Base-by-base conservation (phyloP, 148 eudicot genomes). In the Agrostemma githago region DNA sequence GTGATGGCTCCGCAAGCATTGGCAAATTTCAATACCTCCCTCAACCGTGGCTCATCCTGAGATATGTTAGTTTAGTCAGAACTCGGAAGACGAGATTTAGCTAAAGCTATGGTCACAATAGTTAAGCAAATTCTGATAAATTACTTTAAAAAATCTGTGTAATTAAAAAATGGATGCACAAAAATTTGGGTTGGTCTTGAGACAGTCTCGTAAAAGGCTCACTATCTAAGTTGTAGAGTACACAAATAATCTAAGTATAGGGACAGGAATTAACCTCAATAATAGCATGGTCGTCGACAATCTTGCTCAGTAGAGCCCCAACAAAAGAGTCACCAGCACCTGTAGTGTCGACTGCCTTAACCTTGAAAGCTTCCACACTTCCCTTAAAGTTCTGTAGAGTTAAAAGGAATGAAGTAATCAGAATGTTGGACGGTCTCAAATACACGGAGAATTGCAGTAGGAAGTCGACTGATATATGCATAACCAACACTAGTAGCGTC, bases 291-390 rank as follows among this genome's bases (percentile, higher is more conserved):
- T 92, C 92, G 26, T 87, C 87, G 2, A 92, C 97, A 17, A 92
- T 76, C 85, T 87, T 92, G 79, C 79, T 73, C 1, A 92, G 80
- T 41, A 92, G 83, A 14, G 96, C 91, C 43, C 97, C 97, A 16
- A 90, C 89, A 19, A 90, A 92, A 9, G 98, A 83, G 73, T 92
- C 98, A 21, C 98, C 98, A 5, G 98, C 98, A 63, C 98, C 96
- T 0, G 98, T 92, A 57, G 98, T 90, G 71, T 92, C 98, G 15
- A 92, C 87, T 4, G 91, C 67, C 3, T 82, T 78, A 21, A 92
- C 96, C 59, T 57, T 84, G 81, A 88, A 92, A 0, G 74, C 93
- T 3, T 83, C 90, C 8, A 92, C 88, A 6, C 85, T 8, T 72
- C 98, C 98, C 48, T 70, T 84, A 82, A 93, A 93, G 74, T 77